These are phyloP conservation scores for Cladosporium austrohemisphaericum DNA, from an alignment of 2,329 filamentous ascomycete species.

Conservation along the genomic window DNA sequence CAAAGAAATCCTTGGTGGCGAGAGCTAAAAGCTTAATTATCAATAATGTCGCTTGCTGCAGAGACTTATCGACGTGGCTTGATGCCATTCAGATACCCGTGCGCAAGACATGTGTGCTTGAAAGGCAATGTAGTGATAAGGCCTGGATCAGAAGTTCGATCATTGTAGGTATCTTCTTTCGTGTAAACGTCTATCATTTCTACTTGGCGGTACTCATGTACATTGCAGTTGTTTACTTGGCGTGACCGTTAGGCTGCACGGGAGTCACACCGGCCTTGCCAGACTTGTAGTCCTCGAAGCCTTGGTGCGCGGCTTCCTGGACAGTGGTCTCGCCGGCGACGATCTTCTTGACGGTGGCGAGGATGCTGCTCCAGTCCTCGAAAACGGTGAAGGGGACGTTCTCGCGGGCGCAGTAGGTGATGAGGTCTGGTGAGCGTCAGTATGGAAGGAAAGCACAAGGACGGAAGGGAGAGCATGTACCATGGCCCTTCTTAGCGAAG, in stretches of 20 bases:
- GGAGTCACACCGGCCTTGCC: slow-evolving; percentile 38
- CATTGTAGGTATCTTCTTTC: background rate
- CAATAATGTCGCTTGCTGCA: no score
- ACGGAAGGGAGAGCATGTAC: slow-evolving; percentile 42
- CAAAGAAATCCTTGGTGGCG: no score
- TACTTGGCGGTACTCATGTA: background rate
- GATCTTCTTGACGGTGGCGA: slow-evolving; percentile 72
- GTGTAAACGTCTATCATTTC: background rate
- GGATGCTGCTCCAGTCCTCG: slow-evolving; percentile 76
- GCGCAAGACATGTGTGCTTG: no score
- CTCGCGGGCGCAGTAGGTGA: slow-evolving; percentile 79
- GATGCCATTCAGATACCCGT: no score
- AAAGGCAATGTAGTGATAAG: no score
- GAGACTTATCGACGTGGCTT: no score
- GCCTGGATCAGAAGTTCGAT: no score
- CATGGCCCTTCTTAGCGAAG: slow-evolving; percentile 87
- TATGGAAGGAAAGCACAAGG: background rate
- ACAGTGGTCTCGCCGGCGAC: slow-evolving; percentile 67
- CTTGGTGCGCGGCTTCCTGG: slow-evolving; percentile 62
- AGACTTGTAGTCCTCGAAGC: slow-evolving; percentile 45
- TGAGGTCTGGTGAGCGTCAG: slow-evolving; percentile 59
- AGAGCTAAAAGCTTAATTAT: no score
- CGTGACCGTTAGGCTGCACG: slow-evolving; percentile 3
- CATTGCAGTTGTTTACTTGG: background rate
- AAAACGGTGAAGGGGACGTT: slow-evolving; percentile 86